A percentile compares a stretch with the other conserved stretches of the same genome.
Evolutionary conservation across 2,329 filamentous ascomycete genomes (phyloP).

Genomic region (Trichoderma atrobrunneum): DNA sequence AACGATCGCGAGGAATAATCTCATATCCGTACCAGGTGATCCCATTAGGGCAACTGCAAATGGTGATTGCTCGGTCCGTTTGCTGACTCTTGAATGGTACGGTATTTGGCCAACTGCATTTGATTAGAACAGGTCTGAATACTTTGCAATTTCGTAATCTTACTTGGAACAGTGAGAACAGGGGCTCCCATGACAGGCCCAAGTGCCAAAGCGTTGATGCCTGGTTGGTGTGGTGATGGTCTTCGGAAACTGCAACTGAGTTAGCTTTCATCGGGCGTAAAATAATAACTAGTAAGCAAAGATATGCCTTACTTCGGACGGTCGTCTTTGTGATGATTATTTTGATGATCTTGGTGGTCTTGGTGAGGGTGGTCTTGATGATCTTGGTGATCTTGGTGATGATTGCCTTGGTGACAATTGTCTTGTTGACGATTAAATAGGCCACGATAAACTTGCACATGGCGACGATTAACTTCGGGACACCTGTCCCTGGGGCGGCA

Average conservation of each 20-base stretch:
- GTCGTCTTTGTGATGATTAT: neutral
- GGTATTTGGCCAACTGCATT: neutral
- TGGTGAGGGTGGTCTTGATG: no score
- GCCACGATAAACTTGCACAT: no score
- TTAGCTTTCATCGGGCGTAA: neutral
- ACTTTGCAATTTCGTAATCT: neutral
- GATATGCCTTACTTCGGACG: neutral
- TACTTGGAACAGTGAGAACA: neutral
- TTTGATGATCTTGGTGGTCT: no score
- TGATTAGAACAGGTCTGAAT: neutral
- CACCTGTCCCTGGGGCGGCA: no score
- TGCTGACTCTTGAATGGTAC: neutral
- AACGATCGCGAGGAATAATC: neutral
- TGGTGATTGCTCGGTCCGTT: neutral
- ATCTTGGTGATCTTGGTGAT: no score
- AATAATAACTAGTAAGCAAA: neutral
- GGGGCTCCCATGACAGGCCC: neutral
- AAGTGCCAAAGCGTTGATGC: neutral
- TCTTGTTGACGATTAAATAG: no score
- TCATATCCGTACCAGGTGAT: neutral
- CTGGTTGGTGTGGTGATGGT: neutral
- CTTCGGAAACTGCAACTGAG: neutral
- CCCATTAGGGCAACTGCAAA: neutral
- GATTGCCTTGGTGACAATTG: no score
- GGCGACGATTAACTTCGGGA: no score